These are phyloP conservation scores for Chlorokybus atmophyticus DNA, from an alignment of 139 green algal species.

Conservation along the genomic window DNA sequence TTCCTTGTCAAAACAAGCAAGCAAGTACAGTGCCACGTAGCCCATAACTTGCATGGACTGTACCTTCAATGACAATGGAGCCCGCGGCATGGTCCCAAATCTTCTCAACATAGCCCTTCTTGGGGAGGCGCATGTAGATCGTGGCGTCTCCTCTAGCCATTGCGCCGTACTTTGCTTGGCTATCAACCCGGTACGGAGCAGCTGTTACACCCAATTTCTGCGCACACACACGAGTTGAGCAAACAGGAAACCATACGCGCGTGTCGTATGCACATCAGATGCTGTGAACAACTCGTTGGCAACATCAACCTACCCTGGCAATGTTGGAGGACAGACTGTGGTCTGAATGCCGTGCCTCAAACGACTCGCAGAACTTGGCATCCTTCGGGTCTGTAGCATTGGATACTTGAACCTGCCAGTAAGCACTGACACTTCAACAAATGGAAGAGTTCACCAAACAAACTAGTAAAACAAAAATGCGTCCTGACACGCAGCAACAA, in stretches of 20 bases:
- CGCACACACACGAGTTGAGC: no score
- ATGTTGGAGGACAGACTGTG: slow-evolving; percentile 22
- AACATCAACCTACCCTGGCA: slow-evolving; percentile 10
- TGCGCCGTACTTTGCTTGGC: slow-evolving; percentile 34
- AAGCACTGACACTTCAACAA: neutral
- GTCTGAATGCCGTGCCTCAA: slow-evolving; percentile 20
- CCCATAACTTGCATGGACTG: neutral
- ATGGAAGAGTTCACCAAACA: neutral
- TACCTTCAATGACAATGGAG: slow-evolving; percentile 22
- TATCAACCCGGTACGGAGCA: slow-evolving; percentile 17
- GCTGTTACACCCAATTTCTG: slow-evolving; percentile 19
- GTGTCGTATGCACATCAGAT: no score
- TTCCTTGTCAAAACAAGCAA: neutral
- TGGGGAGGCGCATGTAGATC: slow-evolving; percentile 33
- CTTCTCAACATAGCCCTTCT: slow-evolving; percentile 29
- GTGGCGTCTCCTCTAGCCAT: slow-evolving; percentile 28
- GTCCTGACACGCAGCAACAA: neutral
- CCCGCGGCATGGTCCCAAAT: slow-evolving; percentile 37
- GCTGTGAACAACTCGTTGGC: no score
- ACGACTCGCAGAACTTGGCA: slow-evolving; percentile 29
- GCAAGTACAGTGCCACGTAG: neutral
- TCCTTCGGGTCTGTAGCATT: slow-evolving; percentile 3
- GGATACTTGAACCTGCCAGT: slow-evolving; percentile 16
- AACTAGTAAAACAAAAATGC: neutral
- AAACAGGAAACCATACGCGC: no score